phyloP scores from a whole-genome alignment of 345 rosid genomes.

The Rubroshorea leprosula region DNA sequence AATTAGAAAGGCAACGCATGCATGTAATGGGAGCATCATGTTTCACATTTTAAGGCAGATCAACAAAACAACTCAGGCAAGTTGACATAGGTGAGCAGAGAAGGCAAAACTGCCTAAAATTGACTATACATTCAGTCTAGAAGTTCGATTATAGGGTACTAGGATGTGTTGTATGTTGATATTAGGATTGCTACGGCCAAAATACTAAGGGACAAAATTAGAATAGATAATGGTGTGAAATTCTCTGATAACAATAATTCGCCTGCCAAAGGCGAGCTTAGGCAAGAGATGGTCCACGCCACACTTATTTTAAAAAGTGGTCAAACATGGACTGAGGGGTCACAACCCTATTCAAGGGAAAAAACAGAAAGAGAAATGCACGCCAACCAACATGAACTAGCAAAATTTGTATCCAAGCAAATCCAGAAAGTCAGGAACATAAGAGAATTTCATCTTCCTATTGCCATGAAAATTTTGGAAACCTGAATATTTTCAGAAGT shows the following conservation, averaged over 20 bases:
- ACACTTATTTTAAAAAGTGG: too few species aligned
- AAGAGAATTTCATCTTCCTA: neutral
- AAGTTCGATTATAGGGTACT: neutral
- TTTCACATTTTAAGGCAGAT: neutral
- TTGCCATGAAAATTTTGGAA: neutral
- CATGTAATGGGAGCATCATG: neutral
- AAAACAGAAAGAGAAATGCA: neutral
- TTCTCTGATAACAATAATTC: neutral
- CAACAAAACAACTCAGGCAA: neutral
- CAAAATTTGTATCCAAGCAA: neutral
- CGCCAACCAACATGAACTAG: neutral
- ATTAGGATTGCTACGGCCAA: neutral
- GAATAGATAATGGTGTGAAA: neutral
- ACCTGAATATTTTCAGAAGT: neutral
- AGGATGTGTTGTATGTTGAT: neutral
- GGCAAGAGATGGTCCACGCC: constrained; percentile 11
- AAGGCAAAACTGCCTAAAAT: neutral
- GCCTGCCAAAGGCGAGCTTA: neutral
- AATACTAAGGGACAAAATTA: neutral
- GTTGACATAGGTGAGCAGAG: neutral
- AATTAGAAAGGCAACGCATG: neutral
- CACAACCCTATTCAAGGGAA: neutral
- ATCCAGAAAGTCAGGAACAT: neutral
- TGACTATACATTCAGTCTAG: neutral
- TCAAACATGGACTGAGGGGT: neutral